phyloP scores from a whole-genome alignment of 192 early-diverging fungal genomes.

The Coemansia sp. region DNA sequence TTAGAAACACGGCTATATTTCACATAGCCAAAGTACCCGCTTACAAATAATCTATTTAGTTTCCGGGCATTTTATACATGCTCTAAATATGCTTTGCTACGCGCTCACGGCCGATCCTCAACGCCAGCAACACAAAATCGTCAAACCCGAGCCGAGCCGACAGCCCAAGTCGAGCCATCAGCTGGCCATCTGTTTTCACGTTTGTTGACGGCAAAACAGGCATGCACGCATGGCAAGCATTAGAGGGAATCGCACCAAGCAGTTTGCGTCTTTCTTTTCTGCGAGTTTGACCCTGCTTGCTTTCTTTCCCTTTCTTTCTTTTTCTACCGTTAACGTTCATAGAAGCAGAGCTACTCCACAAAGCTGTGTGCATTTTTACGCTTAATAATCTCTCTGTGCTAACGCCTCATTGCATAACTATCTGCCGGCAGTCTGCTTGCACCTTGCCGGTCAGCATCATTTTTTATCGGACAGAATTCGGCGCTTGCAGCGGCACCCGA shows the following conservation, averaged over 20 bases:
- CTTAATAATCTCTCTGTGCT: not conserved
- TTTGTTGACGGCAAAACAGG: not conserved
- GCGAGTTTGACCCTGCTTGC: not conserved
- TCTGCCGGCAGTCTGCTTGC: no score
- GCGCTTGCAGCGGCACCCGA: not conserved
- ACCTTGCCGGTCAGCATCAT: not conserved
- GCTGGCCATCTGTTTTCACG: not conserved
- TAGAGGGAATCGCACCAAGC: not conserved
- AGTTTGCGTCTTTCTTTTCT: conserved; percentile 1
- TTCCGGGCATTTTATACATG: not conserved
- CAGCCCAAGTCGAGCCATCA: not conserved
- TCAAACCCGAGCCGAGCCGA: not conserved
- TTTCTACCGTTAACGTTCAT: not conserved
- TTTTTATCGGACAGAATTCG: not conserved
- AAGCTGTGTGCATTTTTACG: conserved; percentile 2
- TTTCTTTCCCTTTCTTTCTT: not conserved
- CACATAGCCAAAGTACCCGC: not conserved
- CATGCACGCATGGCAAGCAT: not conserved
- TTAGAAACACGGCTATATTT: no score
- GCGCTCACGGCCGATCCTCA: not conserved
- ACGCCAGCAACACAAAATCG: not conserved
- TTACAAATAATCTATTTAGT: not conserved
- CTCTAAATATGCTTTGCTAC: not conserved
- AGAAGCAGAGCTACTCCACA: not conserved
- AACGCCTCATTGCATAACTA: not conserved